Base-by-base conservation (phyloP, 768 basidiomycete genomes). In the Boletus pseudopeckii region DNA sequence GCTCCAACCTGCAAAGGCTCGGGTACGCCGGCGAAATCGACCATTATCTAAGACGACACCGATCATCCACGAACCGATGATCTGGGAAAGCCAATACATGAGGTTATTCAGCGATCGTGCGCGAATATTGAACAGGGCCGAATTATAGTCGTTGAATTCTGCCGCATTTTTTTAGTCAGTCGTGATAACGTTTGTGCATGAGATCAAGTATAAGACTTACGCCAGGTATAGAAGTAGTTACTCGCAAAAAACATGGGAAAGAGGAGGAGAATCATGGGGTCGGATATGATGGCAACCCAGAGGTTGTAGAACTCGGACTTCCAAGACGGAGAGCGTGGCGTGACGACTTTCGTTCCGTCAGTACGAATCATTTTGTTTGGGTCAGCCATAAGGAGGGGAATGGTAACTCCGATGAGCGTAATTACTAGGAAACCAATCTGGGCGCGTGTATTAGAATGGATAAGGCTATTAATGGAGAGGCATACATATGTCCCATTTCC, bases 171-270 rank as follows among this genome's bases (percentile, higher is more conserved):
- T 30, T 24, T 10, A 14, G n/a, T 9, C 11, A 41, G n/a, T 37
- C 34, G 36, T 7, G 15, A 44, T 6, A 14, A 14, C 2, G n/a
- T 47, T 9, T 10, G 53, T 56, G 22, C 24, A 45, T 32, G 40
- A 26, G 43, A 53, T 14, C 10, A 26, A 24, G 11, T 1, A 71
- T 11, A 1, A 6, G 18, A 61, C 62, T 48, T 55, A 87, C 86
- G 87, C 85, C 86, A 90, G 6, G 88, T 84, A 63, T 88, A 89
- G 71, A 89, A 90, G 83, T 85, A 89, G 67, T 90, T 90, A 41
- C 83, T 85, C 8, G 85, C 81, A 53, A 89, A 81, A 71, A 90
- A 90, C 83, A 90, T 87, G 22, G 90, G 90, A 74, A 91, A 87
- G 28, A 90, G 80, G 5, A 88, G 73, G 17, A 90, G 56, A 57